Evolutionary conservation across 805 yeast genomes (phyloP).

Genomic region (Teunomyces stri): DNA sequence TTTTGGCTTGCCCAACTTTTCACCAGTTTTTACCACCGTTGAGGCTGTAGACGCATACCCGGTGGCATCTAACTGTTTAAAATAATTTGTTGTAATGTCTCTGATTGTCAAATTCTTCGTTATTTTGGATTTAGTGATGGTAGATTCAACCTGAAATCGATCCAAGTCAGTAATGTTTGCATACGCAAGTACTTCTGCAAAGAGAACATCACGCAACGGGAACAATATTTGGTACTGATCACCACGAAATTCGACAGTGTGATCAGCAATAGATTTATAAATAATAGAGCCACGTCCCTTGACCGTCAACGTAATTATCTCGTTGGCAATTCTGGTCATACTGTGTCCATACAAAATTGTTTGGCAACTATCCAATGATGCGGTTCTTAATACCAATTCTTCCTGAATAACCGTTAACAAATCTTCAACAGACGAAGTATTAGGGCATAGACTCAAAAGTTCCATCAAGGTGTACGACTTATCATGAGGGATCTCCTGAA

Average conservation of each 20-base stretch:
- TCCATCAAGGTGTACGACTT: slow-evolving; percentile 23
- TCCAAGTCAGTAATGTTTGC: slow-evolving; percentile 40
- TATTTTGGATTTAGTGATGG: slow-evolving; percentile 33
- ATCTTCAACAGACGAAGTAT: slow-evolving; percentile 68
- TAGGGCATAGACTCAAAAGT: slow-evolving; percentile 39
- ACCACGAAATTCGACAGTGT: slow-evolving; percentile 24
- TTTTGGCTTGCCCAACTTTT: slow-evolving; percentile 59
- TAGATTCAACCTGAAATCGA: slow-evolving; percentile 22
- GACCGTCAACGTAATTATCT: slow-evolving; percentile 73
- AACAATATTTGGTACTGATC: slow-evolving; percentile 47
- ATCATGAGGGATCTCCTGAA: slow-evolving; percentile 6
- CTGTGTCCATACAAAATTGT: slow-evolving; percentile 72
- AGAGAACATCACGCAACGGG: slow-evolving; percentile 76
- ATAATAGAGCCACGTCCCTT: slow-evolving; percentile 82
- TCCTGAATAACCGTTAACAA: slow-evolving; percentile 46
- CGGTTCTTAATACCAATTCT: slow-evolving; percentile 47
- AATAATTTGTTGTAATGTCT: slow-evolving; percentile 73
- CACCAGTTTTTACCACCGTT: slow-evolving; percentile 88
- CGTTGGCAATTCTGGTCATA: slow-evolving; percentile 81
- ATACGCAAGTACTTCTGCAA: slow-evolving; percentile 64
- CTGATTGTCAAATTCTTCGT: slow-evolving; percentile 77
- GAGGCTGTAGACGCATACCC: slow-evolving; percentile 88
- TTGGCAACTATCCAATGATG: slow-evolving; percentile 44
- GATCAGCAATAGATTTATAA: slow-evolving; percentile 50
- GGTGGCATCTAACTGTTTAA: slow-evolving; percentile 60